Base-by-base conservation (phyloP, 179 eudicot species). In the Patellifolia procumbens region DNA sequence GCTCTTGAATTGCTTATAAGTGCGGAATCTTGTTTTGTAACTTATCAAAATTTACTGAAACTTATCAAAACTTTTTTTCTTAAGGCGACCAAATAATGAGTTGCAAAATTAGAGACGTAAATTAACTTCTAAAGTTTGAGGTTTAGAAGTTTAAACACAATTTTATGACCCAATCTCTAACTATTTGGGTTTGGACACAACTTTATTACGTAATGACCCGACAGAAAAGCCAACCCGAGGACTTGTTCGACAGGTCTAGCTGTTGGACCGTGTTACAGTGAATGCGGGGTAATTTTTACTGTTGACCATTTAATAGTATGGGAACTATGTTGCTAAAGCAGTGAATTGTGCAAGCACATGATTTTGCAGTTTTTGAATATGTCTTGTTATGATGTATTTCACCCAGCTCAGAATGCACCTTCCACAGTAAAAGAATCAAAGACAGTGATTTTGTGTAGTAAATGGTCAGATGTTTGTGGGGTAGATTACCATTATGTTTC, bases 381-480 rank as follows among this genome's bases (percentile, higher is more conserved):
- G 72, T 58, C 63, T 20, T 78, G 20, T 63, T 7, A n/a, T n/a
- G 58, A 45, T 46, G 56, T 45, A 4, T 68, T 43, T 61, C 34
- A 20, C 37, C 75, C 39, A 29, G 53, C 64, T 66, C 43, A 73
- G 67, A 20, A 62, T 29, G 48, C 43, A 59, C 70, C 45, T 75
- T 59, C 66, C 42, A 17, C 55, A 42, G 70, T 74, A 74, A 49
- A 34, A 56, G 68, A 37, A 39, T 59, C 68, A 29, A 29, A 37
- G 62, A 29, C 67, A 58, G 58, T 73, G 46, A 63, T 63, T 42
- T 34, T 51, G 62, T 12, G 42, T 53, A 11, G n/a, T 39, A 58
- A 48, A 48, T 59, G 75, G 60, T 59, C 53, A 37, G 55, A 49
- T 46, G 28, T 77, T 70, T 52, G 70, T 70, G 74, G 62, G 75